Conservation (phyloP, 352 stramenopile species). For the Phytophthora melonis region DNA sequence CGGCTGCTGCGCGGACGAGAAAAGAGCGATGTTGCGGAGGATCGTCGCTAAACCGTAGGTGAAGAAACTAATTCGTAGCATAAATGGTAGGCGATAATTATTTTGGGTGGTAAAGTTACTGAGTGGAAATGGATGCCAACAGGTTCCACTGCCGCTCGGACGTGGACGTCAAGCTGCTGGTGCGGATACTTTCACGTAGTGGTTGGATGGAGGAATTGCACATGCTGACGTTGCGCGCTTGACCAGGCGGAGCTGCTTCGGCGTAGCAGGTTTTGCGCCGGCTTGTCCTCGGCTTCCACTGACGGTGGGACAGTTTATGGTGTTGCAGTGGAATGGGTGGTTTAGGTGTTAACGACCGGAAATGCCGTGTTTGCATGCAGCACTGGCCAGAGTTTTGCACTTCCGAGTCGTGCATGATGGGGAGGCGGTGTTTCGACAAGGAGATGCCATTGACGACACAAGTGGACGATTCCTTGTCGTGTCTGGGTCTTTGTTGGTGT, state of each 20-base stretch:
- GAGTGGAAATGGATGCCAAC: neutral
- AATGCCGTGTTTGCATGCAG: slow-evolving; percentile 24
- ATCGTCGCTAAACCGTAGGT: slow-evolving; percentile 16
- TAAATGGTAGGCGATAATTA: neutral
- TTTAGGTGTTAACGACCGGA: neutral
- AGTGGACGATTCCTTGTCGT: slow-evolving; percentile 56
- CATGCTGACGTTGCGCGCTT: neutral
- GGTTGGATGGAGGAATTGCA: neutral
- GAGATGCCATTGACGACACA: slow-evolving; percentile 44
- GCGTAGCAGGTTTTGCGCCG: slow-evolving; percentile 42
- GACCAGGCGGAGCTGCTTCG: slow-evolving; percentile 47
- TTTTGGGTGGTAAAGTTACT: neutral
- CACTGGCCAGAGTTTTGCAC: slow-evolving; percentile 41
- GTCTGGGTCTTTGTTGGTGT: slow-evolving; percentile 52
- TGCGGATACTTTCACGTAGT: slow-evolving; percentile 5
- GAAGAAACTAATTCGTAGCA: neutral
- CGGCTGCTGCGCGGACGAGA: slow-evolving; percentile 31
- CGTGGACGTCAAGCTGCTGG: slow-evolving; percentile 61
- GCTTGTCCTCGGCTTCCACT: slow-evolving; percentile 45
- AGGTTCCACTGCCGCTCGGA: slow-evolving; percentile 56
- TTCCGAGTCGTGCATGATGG: slow-evolving; percentile 54
- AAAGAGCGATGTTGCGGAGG: slow-evolving; percentile 9
- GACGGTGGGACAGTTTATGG: slow-evolving; percentile 34
- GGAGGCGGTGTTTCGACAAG: slow-evolving; percentile 55
- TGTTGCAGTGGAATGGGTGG: neutral